Evolutionary conservation across 164 flowering plant species (phyloP), one percentile per base, ranked within the genome.

Genomic region (Magnolia officinalis): DNA sequence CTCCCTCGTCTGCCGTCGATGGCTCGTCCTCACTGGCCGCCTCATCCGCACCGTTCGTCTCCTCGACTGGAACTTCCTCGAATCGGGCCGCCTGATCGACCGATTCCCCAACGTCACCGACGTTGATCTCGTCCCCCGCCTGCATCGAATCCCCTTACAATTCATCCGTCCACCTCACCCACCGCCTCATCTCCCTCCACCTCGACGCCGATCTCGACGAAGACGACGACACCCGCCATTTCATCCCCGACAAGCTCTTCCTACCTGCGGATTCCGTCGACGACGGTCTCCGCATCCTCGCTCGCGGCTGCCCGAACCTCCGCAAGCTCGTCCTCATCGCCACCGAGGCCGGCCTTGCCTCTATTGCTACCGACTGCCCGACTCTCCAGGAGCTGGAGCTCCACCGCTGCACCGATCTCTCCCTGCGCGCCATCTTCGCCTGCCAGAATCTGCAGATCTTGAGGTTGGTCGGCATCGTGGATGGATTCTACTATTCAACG

Each of bases 331-430:
- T 67, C 20, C 81, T 96, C 73, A 70, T 90, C 51, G 89, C 90
- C 5, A 85, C 89, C 68, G 97, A 88, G 45, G 50, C 68, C 19
- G 98, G 98, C 37, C 75, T 96, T 67, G 55, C 82, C 78, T 81
- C 83, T 73, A 84, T 96, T 23, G 97, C 98, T 0, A 89, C 87
- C 51, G 91, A 86, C 68, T 96, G 99, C 75, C 75, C 76, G 9
- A 91, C 84, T 1, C 78, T 96, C 83, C 98, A 92, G 77, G 99
- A 93, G 52, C 76, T 96, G 78, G 98, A 94, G 82, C 63, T 96
- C 80, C 98, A 93, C 71, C 84, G 72, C 66, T 96, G 99, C 71
- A 82, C 76, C 37, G 98, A 96, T 78, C 73, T 72, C 37, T 79
- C 87, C 4, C 79, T 94, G 81, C 84, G 85, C 1, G 97, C 92